phyloP scores from a whole-genome alignment of 306 rosid species.

The Astragalus glycyphyllos region DNA sequence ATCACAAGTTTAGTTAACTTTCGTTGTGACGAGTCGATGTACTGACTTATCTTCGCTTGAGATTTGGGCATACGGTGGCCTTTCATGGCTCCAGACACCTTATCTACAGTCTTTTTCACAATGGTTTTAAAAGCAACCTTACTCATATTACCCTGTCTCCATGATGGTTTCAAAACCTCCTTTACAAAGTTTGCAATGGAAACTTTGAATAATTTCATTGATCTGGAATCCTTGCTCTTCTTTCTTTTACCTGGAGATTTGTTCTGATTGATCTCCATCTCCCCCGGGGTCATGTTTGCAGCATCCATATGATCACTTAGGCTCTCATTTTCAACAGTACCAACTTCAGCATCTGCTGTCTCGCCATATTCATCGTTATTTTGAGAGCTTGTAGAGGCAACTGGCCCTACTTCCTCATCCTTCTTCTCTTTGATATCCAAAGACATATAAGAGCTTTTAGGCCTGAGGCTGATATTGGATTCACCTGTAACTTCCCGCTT shows the following conservation, averaged over 20 bases:
- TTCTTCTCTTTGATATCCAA: constrained; percentile 68
- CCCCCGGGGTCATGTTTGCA: constrained; percentile 56
- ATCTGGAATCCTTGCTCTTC: constrained; percentile 83
- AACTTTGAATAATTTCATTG: constrained; percentile 81
- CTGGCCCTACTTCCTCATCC: constrained; percentile 60
- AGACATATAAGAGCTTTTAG: constrained; percentile 60
- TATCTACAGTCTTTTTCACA: constrained; percentile 96
- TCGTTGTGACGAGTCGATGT: constrained; percentile 87
- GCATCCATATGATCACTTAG: constrained; percentile 55
- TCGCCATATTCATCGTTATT: constrained; percentile 88
- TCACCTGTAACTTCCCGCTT: constrained; percentile 64
- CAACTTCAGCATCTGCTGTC: constrained; percentile 92
- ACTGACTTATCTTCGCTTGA: constrained; percentile 81
- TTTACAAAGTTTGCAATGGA: constrained; percentile 93
- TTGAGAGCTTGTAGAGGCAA: constrained; percentile 76
- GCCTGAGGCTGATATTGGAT: constrained; percentile 56
- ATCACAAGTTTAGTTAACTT: constrained; percentile 95
- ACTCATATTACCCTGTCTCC: constrained; percentile 99
- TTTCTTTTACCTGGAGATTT: constrained; percentile 76
- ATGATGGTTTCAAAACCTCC: constrained; percentile 92
- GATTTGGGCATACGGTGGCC: constrained; percentile 90
- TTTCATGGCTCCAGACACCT: constrained; percentile 98
- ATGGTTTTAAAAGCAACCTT: constrained; percentile 98
- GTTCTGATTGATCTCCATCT: constrained; percentile 73
- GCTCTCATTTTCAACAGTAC: constrained; percentile 79